These are phyloP conservation scores for Fusarium sp. DNA, from an alignment of 2,329 filamentous ascomycete species.

Conservation along the genomic window DNA sequence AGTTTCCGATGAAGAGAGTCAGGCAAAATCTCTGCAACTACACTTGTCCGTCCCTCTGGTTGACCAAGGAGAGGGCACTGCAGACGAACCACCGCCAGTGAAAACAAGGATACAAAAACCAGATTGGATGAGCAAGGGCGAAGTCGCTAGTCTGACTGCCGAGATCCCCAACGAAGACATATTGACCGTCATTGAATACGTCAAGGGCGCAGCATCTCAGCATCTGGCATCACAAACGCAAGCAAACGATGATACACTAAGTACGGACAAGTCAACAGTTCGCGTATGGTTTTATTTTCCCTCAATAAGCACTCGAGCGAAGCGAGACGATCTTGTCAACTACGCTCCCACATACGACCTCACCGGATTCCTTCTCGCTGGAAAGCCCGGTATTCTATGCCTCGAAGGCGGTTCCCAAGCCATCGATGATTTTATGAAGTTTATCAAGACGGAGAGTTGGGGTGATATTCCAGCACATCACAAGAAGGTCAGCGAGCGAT, in stretches of 20 bases:
- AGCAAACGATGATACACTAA: neutral
- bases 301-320: constrained; percentile 69
- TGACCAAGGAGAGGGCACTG: neutral
- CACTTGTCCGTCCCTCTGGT: constrained; percentile 51
- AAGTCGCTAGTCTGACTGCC: constrained; percentile 52
- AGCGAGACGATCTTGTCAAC: constrained; percentile 67
- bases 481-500: constrained; percentile 71
- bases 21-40: constrained; percentile 45
- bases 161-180: constrained; percentile 59
- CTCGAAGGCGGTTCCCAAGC: constrained; percentile 60
- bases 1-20: constrained; percentile 24
- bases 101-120: constrained; percentile 61
- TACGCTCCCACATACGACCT: constrained; percentile 64
- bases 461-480: constrained; percentile 71
- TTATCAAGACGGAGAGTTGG: constrained; percentile 73
- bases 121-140: constrained; percentile 63
- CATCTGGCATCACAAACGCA: constrained; percentile 44
- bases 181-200: constrained; percentile 58
- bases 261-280: constrained; percentile 49
- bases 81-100: constrained; percentile 54
- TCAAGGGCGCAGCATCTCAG: constrained; percentile 51
- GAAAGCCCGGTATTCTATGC: constrained; percentile 68
- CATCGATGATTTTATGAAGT: constrained; percentile 71
- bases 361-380: constrained; percentile 70
- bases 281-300: constrained; percentile 74